phyloP scores from a whole-genome alignment of 2,329 filamentous ascomycete genomes.

The Calonectria naviculata region DNA sequence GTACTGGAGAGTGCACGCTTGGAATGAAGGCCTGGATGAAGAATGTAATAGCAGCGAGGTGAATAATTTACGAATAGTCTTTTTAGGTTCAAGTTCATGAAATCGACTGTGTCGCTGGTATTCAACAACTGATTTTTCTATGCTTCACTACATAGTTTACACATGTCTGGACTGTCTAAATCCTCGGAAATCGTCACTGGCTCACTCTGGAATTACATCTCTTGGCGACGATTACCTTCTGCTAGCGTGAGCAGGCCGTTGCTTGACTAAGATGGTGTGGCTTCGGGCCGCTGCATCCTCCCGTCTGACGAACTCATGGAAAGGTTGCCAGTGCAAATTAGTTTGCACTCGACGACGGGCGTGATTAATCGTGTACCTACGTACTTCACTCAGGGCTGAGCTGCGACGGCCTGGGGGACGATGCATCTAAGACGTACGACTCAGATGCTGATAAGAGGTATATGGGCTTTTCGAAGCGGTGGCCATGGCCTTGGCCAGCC shows the following conservation, averaged over 20 bases:
- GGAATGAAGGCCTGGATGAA: neutral
- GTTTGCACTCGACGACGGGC: neutral
- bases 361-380: no score
- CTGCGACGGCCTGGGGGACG: neutral
- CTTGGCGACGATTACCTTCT: neutral
- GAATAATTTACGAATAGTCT: neutral
- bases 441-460: neutral
- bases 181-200: no score
- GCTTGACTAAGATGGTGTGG: neutral
- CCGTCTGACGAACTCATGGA: neutral
- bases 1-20: neutral
- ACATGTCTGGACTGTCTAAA: no score
- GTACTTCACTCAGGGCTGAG: neutral
- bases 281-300: neutral
- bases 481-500: neutral
- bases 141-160: no score
- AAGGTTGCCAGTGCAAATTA: neutral
- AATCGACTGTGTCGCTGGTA: neutral
- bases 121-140: neutral
- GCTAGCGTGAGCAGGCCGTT: neutral
- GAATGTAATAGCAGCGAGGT: neutral
- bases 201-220: neutral
- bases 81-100: neutral
- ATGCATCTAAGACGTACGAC: neutral
- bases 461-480: neutral